Base-by-base conservation (phyloP, 495 filamentous ascomycete species). In the Thermothielavioides terrestris region DNA sequence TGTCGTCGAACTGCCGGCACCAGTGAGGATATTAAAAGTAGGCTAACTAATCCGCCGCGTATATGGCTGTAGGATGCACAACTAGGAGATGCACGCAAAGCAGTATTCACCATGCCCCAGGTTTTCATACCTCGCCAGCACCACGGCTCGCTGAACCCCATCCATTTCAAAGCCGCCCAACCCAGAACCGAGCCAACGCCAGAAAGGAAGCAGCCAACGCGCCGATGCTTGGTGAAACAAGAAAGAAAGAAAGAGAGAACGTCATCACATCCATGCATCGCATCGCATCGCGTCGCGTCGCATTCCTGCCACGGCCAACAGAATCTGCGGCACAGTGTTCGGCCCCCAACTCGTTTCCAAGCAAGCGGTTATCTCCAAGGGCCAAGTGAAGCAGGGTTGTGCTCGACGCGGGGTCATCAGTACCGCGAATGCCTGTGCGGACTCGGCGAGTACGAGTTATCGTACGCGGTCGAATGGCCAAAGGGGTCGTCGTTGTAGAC, bases 401-500 rank as follows among this genome's bases (percentile, higher is more conserved):
- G n/a, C n/a, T n/a, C n/a, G n/a, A n/a, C n/a, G n/a, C 42, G 20
- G 12, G 15, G 0, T 9, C 1, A 3, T 28, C 50, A 51, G 40
- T 62, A 58, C 42, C 62, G 50, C 20, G 64, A 68, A 35, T 58
- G 59, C 12, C 71, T 61, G 53, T 70, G 66, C 34, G 66, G 62
- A 31, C 59, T 65, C 18, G 68, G 67, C 28, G 68, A 69, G 40
- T 62, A 68, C 23, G 67, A 62, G 58, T 68, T 64, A 26, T 75
- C 72, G 54, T 68, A 74, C 23, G 64, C 56, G 42, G 57, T 67
- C 36, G 70, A 56, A 9, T 71, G 70, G 38, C 60, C 66, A 39
- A 72, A 75, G 1, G 72, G 69, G 42, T 74, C 71, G 57, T 92
- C 86, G 34, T 82, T 75, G 61, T 91, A 96, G 21, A 85, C 69